Evolutionary conservation across 1,139 yeast species (phyloP), one percentile per base, ranked within the genome.

Genomic region (Blastobotrys buckinghamii): DNA sequence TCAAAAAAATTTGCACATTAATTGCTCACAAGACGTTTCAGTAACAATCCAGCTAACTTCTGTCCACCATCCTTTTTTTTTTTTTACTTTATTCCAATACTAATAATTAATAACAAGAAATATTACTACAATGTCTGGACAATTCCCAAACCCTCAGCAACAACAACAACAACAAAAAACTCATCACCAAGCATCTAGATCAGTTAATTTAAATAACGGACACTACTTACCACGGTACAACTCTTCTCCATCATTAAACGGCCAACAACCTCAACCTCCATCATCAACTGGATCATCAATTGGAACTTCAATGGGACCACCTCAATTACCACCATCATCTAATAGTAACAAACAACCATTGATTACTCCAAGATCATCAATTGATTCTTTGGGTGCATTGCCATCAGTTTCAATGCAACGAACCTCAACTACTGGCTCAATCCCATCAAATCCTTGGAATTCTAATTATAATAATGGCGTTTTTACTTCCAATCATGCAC

Each of bases 351-450:
- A 22, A 16, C 39, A 29, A 39, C 20, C 22, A 44, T 27, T 54
- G 6, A 38, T 56, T 34, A 54, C 58, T 1, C 57, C 58, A 16
- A 54, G 55, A 39, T 49, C 51, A 33, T 56, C 59, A 5, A 30
- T 9, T 24, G 32, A 20, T 22, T 42, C 44, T 10, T 43, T 39
- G 33, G 32, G 33, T 20, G 38, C 32, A 15, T 15, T 8, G 6
- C 15, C 29, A 8, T 37, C 29, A 37, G 27, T 19, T 27, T 15
- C 36, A 34, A 34, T 32, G 39, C 39, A 36, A 16, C 26, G 39
- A n/a, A 36, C 20, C 27, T 20, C 20, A 13, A 30, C 39, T 20
- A 22, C 39, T 33, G 45, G 38, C 6, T 15, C 34, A 19, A 29
- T 16, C 9, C 39, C 15, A 13, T 19, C 30, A 6, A 16, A 33